Evolutionary conservation across 768 basidiomycete species (phyloP), one percentile per base, ranked within the genome.

Genomic region (Phanerochaete sordida): DNA sequence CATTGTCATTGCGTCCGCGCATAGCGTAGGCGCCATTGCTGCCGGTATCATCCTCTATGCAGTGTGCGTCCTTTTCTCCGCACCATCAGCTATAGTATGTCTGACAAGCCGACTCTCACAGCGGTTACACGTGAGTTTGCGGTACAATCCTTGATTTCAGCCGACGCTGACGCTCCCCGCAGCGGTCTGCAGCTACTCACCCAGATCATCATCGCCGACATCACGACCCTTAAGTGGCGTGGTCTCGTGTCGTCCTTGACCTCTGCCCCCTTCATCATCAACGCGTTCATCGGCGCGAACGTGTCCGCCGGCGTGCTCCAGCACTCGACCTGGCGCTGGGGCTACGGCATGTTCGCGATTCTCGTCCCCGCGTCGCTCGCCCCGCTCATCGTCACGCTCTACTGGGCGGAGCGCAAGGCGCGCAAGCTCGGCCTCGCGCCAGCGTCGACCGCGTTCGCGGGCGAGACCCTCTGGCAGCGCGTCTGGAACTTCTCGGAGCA

Each of bases 211-310:
- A 60, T 69, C 35, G 70, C 71, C 4, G 71, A 72, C 47, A 65
- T 70, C 50, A 68, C 71, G 13, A 64, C 67, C 12, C 65, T 72
- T 28, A 66, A 69, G 47, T 72, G 68, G 69, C 64, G 71, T 33
- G 71, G 68, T 3, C 61, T 84, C 24, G 77, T 84, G 27, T 76
- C 75, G 7, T 72, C 73, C 7, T 70, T 84, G 28, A 77, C 77
- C 13, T 77, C 79, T 7, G 62, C 77, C 44, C 83, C 83, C 3
- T 85, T 83, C 71, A 72, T 88, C 61, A 75, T 88, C 69, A 87
- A 88, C 68, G 83, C 77, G 2, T 87, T 86, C 66, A 74, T 87
- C 58, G 84, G 85, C n/a, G 75, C 82, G n/a, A 84, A 84, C 65
- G 79, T 88, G 50, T 76, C 83, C n/a, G 67, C 82, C 7, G 60